A percentile compares a stretch with the other conserved stretches of the same genome.
phyloP scores from a whole-genome alignment of 805 yeast species.

The Cyberlindnera nakhonratchasimensis region DNA sequence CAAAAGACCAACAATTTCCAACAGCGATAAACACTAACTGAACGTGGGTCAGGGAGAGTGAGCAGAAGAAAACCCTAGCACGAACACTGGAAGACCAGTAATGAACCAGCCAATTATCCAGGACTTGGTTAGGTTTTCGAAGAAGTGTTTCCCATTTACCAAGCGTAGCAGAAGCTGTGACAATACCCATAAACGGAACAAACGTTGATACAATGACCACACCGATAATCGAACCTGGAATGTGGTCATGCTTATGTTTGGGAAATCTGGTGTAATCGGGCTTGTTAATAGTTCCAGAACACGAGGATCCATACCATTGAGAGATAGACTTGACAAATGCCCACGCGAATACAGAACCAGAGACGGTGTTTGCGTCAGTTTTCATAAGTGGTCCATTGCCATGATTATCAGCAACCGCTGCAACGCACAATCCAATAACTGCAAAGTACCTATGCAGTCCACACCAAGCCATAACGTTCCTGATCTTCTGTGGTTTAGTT shows the following conservation, averaged over 20 bases:
- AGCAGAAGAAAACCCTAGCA: conserved; percentile 38
- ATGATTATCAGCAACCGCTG: conserved; percentile 8
- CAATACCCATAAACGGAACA: conserved; percentile 37
- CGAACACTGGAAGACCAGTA: conserved; percentile 33
- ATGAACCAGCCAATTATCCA: conserved; percentile 35
- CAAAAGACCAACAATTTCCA: conserved; percentile 30
- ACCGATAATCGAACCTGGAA: conserved; percentile 28
- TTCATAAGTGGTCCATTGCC: conserved; percentile 8
- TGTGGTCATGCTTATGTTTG: conserved; percentile 21
- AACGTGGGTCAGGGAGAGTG: not conserved
- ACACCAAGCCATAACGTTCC: not conserved
- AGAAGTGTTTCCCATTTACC: conserved; percentile 32
- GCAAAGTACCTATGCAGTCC: not conserved
- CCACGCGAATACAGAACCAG: conserved; percentile 30
- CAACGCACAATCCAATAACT: conserved; percentile 5
- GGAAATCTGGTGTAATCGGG: conserved; percentile 40
- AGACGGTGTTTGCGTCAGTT: conserved; percentile 3
- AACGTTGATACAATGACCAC: conserved; percentile 33
- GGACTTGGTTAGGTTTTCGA: conserved; percentile 37
- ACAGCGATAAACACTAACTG: conserved; percentile 14
- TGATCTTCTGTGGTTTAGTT: conserved; percentile 4
- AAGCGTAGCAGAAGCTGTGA: conserved; percentile 34
- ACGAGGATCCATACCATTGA: conserved; percentile 37
- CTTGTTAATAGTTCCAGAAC: conserved; percentile 36
- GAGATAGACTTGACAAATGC: conserved; percentile 36